phyloP scores from a whole-genome alignment of 306 rosid species.

The Vicia villosa region DNA sequence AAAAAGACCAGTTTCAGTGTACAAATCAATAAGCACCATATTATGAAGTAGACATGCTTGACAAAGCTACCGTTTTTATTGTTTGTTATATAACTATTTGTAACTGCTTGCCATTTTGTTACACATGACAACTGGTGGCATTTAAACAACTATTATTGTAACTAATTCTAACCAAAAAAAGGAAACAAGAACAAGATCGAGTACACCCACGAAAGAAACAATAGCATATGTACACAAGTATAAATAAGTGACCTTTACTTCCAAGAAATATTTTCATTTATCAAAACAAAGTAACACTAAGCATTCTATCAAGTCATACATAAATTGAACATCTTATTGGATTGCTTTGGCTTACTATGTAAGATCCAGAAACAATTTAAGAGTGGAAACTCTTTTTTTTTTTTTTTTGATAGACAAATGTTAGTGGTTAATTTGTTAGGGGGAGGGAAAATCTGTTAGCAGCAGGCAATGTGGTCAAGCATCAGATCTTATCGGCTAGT shows the following conservation, averaged over 20 bases:
- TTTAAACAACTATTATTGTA: slow-evolving; percentile 3
- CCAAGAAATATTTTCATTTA: not conserved
- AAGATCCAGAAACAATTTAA: slow-evolving; percentile 1
- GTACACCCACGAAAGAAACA: slow-evolving; percentile 1
- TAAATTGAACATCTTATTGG: not conserved
- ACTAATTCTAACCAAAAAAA: slow-evolving; percentile 18
- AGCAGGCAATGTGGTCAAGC: too few species aligned
- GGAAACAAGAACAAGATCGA: slow-evolving; percentile 5
- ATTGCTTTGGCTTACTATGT: not conserved
- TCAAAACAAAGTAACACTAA: not conserved
- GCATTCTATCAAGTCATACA: slow-evolving; percentile 10
- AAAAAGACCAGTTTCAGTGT: slow-evolving; percentile 16
- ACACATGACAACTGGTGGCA: not conserved
- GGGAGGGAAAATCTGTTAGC: too few species aligned
- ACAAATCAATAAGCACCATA: slow-evolving; percentile 4
- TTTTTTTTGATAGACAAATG: too few species aligned
- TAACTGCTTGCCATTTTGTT: not conserved
- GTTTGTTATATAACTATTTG: slow-evolving; percentile 13
- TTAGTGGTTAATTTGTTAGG: too few species aligned
- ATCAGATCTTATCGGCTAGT: too few species aligned
- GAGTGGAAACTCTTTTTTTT: too few species aligned
- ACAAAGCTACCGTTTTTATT: not conserved
- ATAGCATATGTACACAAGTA: not conserved
- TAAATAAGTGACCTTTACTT: not conserved
- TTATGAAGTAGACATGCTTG: slow-evolving; percentile 18